Percentiles rank a stretch among this genome's conserved stretches.
These are phyloP conservation scores for Xenosphaeropsis pyriputrescens DNA, from an alignment of 2,329 filamentous ascomycete species.

Conservation along the genomic window DNA sequence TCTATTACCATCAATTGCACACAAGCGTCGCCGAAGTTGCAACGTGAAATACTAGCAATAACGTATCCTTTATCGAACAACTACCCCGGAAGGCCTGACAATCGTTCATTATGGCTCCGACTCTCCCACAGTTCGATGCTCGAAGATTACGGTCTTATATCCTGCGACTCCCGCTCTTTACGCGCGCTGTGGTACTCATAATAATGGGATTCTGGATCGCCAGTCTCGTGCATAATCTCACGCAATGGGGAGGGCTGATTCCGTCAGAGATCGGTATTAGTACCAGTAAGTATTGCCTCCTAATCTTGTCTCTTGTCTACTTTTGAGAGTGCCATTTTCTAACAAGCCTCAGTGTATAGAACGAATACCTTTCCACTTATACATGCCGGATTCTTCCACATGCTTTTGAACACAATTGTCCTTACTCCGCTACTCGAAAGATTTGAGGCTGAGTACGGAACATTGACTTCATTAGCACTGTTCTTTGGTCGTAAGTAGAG, in stretches of 20 bases:
- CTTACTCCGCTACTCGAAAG: conserved; percentile 80
- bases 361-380: conserved; percentile 86
- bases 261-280: conserved; percentile 60
- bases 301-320: neutral
- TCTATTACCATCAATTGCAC: too few relatives aligned
- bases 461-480: conserved; percentile 69
- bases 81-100: too few relatives aligned
- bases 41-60: too few relatives aligned
- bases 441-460: conserved; percentile 88
- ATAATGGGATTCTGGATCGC: conserved; percentile 58
- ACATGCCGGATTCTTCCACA: conserved; percentile 69
- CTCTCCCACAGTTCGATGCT: conserved; percentile 44
- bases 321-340: conserved; percentile 1
- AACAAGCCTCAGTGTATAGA: conserved; percentile 55
- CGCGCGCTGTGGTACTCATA: conserved; percentile 50
- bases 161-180: conserved; percentile 76
- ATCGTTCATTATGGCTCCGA: conserved; percentile 11
- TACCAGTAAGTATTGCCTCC: conserved; percentile 39
- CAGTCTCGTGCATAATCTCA: conserved; percentile 55
- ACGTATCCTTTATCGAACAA: too few relatives aligned
- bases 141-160: conserved; percentile 67
- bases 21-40: too few relatives aligned
- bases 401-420: conserved; percentile 64
- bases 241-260: conserved; percentile 64
- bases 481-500: conserved; percentile 73